A percentile compares a stretch with the other conserved stretches of the same genome.
Evolutionary conservation across 306 rosid species (phyloP).

Genomic region (Prunus mongolica): DNA sequence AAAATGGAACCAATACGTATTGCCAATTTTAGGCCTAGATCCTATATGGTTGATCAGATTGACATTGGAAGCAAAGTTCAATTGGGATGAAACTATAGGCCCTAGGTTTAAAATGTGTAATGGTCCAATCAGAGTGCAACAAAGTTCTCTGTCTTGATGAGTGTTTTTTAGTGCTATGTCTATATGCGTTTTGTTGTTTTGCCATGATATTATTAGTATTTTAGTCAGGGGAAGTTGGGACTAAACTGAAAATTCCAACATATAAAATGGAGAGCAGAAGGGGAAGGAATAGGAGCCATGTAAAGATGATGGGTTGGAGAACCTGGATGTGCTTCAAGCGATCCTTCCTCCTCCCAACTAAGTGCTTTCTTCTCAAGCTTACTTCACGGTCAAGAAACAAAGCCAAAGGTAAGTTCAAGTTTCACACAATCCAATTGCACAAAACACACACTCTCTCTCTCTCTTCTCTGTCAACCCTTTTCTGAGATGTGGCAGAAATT

Average conservation of each 20-base stretch:
- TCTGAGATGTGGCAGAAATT: conserved; percentile 16
- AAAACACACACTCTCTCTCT: background rate
- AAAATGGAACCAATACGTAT: background rate
- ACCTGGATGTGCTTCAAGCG: conserved; percentile 50
- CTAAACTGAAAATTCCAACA: background rate
- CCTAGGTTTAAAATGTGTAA: background rate
- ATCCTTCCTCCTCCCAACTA: conserved; percentile 46
- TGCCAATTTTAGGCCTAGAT: background rate
- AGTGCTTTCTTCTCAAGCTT: conserved; percentile 37
- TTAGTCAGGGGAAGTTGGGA: conserved; percentile 15
- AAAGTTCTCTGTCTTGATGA: conserved; percentile 37
- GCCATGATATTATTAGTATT: conserved; percentile 23
- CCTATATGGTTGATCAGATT: background rate
- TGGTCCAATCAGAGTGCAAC: conserved; percentile 23
- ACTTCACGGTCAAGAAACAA: conserved; percentile 41
- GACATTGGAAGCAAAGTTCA: background rate
- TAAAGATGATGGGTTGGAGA: conserved; percentile 52
- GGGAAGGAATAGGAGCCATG: conserved; percentile 10
- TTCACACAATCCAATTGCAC: background rate
- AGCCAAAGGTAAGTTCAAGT: conserved; percentile 39
- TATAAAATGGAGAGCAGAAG: conserved; percentile 37
- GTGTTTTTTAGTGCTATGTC: conserved; percentile 54
- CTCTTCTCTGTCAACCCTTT: background rate
- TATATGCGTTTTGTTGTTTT: conserved; percentile 38
- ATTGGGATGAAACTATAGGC: background rate